phyloP scores from a whole-genome alignment of 768 basidiomycete species.

The Leccinum longicurvipes region DNA sequence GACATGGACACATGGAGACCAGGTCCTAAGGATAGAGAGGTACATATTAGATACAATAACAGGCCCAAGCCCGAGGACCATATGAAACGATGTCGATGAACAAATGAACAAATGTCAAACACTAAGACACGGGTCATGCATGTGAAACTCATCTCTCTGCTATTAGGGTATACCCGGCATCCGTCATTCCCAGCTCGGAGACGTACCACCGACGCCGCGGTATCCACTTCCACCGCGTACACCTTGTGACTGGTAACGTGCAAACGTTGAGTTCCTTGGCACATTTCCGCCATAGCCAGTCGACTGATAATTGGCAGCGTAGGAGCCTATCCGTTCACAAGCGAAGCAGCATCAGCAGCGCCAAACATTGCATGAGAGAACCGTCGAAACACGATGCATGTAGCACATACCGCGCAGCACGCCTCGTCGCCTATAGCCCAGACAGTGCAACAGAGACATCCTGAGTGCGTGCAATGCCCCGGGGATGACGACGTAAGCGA shows the following conservation, averaged over 20 bases:
- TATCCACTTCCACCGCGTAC: constrained; percentile 1
- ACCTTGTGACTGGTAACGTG: constrained; percentile 10
- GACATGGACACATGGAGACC: not conserved
- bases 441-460: not conserved
- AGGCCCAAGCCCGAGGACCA: not conserved
- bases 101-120: not conserved
- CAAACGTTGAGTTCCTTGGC: constrained; percentile 7
- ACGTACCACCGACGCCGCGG: not conserved
- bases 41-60: not conserved
- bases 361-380: not conserved
- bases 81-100: not conserved
- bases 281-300: constrained; percentile 17
- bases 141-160: not conserved
- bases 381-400: not conserved
- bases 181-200: not conserved
- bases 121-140: not conserved
- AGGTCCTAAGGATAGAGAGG: not conserved
- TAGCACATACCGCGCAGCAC: constrained; percentile 12
- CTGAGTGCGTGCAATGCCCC: not conserved
- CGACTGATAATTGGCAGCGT: constrained; percentile 19
- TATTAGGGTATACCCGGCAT: not conserved
- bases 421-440: not conserved
- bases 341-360: not conserved
- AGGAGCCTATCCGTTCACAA: constrained; percentile 8
- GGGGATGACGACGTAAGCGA: constrained; percentile 12